phyloP scores from a whole-genome alignment of 306 rosid genomes.

The Ormosia semicastrata region DNA sequence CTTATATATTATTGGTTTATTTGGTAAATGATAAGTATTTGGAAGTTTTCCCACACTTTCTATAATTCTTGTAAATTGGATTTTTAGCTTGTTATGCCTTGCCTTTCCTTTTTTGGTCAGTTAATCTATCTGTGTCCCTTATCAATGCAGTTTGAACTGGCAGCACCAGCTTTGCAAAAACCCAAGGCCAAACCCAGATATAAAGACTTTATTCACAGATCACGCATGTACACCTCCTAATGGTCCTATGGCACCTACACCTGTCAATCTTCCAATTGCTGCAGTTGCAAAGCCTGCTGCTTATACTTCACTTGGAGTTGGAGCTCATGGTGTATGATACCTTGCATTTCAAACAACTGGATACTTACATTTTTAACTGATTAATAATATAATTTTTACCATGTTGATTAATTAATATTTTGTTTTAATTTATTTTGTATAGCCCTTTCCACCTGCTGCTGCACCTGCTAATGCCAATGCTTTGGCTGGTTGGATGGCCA shows the following conservation, averaged over 20 bases:
- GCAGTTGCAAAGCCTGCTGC: slow-evolving; percentile 73
- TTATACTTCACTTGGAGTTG: slow-evolving; percentile 68
- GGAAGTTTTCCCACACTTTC: neutral
- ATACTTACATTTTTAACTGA: neutral
- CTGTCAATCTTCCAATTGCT: slow-evolving; percentile 71
- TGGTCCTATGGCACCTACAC: slow-evolving; percentile 66
- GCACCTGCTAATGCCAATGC: slow-evolving; percentile 72
- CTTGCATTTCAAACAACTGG: slow-evolving; percentile 37
- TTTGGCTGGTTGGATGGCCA: slow-evolving; percentile 92
- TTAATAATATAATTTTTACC: neutral
- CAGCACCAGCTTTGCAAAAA: slow-evolving; percentile 88
- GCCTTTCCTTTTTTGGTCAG: neutral
- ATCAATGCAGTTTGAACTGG: slow-evolving; percentile 82
- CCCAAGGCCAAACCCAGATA: slow-evolving; percentile 74
- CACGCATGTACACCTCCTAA: slow-evolving; percentile 69
- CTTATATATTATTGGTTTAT: neutral
- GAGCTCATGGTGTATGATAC: slow-evolving; percentile 71
- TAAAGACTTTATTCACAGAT: slow-evolving; percentile 77
- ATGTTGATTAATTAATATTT: slow-evolving; percentile 13
- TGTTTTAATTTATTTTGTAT: slow-evolving; percentile 12
- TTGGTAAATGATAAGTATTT: slow-evolving; percentile 2
- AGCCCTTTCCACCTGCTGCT: slow-evolving; percentile 75
- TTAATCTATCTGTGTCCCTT: slow-evolving; percentile 15
- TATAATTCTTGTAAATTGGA: neutral
- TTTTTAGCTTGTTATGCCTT: slow-evolving; percentile 11